phyloP scores from a whole-genome alignment of 257 asterid species.

The Mitragyna speciosa region DNA sequence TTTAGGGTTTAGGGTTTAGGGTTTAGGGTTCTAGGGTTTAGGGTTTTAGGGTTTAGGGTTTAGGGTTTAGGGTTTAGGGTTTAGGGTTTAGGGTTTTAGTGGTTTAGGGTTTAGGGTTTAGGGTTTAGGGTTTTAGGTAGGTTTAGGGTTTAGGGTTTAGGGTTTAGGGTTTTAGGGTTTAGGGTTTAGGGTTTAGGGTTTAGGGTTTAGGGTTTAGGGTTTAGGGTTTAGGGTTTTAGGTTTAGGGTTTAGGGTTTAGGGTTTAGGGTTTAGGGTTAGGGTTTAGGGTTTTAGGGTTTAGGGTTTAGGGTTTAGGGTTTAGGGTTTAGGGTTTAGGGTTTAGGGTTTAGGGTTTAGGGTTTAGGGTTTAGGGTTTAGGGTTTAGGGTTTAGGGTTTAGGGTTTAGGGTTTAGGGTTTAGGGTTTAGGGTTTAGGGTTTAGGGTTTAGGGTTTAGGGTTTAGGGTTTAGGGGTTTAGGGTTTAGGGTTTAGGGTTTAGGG shows the following conservation, averaged over 20 bases:
- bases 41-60: conserved; percentile 25
- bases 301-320: no score
- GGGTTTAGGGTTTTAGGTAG: no score
- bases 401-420: conserved; percentile 8
- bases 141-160: background rate
- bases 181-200: conserved; percentile 16
- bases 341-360: no score
- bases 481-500: conserved; percentile 9
- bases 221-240: conserved; percentile 21
- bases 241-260: conserved; percentile 24
- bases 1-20: conserved; percentile 21
- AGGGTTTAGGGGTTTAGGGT: background rate
- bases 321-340: no score
- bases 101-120: conserved; percentile 6
- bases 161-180: conserved; percentile 8
- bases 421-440: conserved; percentile 10
- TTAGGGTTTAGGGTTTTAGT: conserved; percentile 15
- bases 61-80: background rate
- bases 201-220: conserved; percentile 22
- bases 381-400: conserved; percentile 7
- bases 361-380: no score
- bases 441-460: conserved; percentile 10
- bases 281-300: background rate
- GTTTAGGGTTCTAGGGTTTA: background rate
- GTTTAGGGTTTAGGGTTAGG: conserved; percentile 24